Conservation (phyloP, 768 basidiomycete genomes). For the Amanita subjunquillea region DNA sequence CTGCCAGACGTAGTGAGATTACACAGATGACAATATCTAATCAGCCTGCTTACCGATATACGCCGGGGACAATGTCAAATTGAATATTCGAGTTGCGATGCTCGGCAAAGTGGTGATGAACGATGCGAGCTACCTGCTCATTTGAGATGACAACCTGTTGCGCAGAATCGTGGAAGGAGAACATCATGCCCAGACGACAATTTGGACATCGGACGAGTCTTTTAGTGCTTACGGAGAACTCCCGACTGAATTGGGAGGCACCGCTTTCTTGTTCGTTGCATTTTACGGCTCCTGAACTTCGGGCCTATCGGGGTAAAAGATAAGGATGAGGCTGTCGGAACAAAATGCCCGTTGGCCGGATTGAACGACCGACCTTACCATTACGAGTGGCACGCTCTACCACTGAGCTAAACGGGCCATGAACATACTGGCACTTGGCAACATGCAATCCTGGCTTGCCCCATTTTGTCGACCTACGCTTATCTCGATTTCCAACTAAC, state of each 20-base stretch:
- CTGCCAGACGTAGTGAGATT: constrained; percentile 7
- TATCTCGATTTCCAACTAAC: background rate
- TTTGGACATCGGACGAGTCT: background rate
- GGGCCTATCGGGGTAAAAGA: too few relatives aligned
- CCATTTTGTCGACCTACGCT: background rate
- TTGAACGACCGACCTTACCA: constrained; percentile 24
- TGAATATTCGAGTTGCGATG: background rate
- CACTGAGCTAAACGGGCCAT: constrained; percentile 46
- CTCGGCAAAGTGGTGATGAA: constrained; percentile 2
- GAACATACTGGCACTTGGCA: background rate
- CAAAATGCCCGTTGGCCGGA: constrained; percentile 19
- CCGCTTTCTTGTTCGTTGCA: too few relatives aligned
- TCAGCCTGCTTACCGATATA: background rate
- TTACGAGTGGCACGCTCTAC: constrained; percentile 54
- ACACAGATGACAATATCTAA: background rate
- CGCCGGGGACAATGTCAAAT: background rate
- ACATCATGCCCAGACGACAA: background rate
- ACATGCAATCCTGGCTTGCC: background rate
- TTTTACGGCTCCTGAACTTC: too few relatives aligned
- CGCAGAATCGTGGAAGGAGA: background rate
- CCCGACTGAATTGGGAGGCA: too few relatives aligned
- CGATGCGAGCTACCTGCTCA: background rate
- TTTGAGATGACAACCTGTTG: background rate
- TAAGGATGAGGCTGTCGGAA: background rate
- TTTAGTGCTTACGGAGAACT: background rate